Evolutionary conservation across 202 grass and related monocot genomes (phyloP).

Genomic region (Musa balbisiana): DNA sequence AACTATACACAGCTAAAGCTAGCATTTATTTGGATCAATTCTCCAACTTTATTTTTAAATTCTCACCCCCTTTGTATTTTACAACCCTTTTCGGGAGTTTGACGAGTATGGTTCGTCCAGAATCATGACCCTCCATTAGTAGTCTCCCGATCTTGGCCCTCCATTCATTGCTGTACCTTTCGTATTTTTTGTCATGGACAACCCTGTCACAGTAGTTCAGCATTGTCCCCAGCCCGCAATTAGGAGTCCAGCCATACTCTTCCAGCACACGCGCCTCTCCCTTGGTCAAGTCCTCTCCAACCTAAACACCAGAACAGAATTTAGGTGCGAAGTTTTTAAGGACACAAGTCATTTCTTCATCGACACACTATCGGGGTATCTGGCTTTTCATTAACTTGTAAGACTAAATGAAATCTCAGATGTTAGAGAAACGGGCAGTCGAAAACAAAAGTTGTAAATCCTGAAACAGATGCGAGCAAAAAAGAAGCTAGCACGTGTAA

Average conservation of each 20-base stretch:
- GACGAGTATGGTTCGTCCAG: constrained; percentile 38
- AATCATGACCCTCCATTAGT: constrained; percentile 54
- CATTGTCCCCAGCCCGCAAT: constrained; percentile 68
- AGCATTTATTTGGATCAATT: not conserved
- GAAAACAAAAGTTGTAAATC: too few species aligned
- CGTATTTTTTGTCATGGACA: constrained; percentile 62
- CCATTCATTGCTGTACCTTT: constrained; percentile 47
- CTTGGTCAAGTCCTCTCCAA: constrained; percentile 66
- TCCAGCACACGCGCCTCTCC: constrained; percentile 55
- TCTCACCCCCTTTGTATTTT: not conserved
- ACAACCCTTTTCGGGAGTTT: constrained; percentile 30
- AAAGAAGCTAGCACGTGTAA: too few species aligned
- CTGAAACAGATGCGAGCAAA: too few species aligned
- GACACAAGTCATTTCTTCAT: not conserved
- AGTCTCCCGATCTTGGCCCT: constrained; percentile 66
- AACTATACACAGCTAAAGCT: not conserved
- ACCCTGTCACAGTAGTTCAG: constrained; percentile 77
- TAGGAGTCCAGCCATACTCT: constrained; percentile 70
- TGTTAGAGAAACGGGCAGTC: too few species aligned
- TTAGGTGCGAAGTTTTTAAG: not conserved
- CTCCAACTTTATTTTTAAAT: not conserved
- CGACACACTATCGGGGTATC: too few species aligned
- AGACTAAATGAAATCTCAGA: too few species aligned
- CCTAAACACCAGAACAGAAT: constrained; percentile 27
- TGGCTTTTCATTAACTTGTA: too few species aligned